phyloP scores from a whole-genome alignment of 345 rosid genomes.

The Melastoma malabathricum region DNA sequence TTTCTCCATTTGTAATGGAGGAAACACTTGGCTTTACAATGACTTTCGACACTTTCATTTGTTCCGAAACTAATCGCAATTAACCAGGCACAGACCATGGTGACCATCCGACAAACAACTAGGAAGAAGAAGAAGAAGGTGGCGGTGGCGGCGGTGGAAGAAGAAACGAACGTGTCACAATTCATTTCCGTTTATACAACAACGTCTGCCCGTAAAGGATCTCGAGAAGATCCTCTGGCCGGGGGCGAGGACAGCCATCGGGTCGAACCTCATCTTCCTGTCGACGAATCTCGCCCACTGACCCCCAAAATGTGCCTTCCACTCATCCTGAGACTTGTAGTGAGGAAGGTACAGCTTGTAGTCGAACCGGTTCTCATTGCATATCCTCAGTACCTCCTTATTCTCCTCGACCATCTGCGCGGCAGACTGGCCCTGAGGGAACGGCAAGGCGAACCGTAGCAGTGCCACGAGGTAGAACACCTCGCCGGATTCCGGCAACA shows the following conservation, averaged over 20 bases:
- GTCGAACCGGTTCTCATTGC: slow-evolving; percentile 39
- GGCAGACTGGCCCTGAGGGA: slow-evolving; percentile 18
- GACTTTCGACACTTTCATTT: too few species aligned
- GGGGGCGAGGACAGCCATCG: slow-evolving; percentile 75
- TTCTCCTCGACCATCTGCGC: slow-evolving; percentile 52
- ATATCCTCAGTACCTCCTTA: slow-evolving; percentile 41
- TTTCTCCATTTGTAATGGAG: too few species aligned
- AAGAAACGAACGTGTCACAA: slow-evolving; percentile 1
- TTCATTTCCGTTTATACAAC: neutral
- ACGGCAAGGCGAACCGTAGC: slow-evolving; percentile 46
- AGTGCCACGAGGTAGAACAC: slow-evolving; percentile 79
- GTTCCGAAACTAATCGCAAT: slow-evolving; percentile 1
- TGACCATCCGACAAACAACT: too few species aligned
- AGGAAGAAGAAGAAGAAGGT: too few species aligned
- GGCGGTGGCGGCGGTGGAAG: too few species aligned
- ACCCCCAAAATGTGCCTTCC: slow-evolving; percentile 74
- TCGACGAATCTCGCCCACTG: slow-evolving; percentile 60
- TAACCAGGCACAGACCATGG: too few species aligned
- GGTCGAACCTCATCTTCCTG: slow-evolving; percentile 61
- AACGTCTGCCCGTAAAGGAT: neutral
- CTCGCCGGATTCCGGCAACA: slow-evolving; percentile 51
- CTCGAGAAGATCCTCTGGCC: slow-evolving; percentile 78
- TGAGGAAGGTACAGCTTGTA: slow-evolving; percentile 83
- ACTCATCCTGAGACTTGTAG: slow-evolving; percentile 57
- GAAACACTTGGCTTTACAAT: neutral